Evolutionary conservation across 768 basidiomycete genomes (phyloP), one percentile per base, ranked within the genome.

Genomic region (Nevesoporus exiguus): DNA sequence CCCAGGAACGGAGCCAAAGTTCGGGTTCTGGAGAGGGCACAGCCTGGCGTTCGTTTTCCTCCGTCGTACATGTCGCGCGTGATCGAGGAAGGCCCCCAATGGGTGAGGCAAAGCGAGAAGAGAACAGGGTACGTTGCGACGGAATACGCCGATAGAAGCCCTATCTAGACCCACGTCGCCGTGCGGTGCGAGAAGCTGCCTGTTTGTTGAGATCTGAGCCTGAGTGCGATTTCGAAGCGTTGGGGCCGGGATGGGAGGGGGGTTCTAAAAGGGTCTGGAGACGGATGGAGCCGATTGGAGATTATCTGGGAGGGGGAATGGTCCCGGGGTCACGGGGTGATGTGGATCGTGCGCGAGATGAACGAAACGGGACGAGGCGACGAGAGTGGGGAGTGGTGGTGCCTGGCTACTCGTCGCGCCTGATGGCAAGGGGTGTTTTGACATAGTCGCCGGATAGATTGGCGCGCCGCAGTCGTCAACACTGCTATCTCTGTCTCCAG

Each of bases 91-190:
- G 42, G 15, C 39, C 27, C 27, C 27, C 27, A 29, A 13, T 10
- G 14, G 47, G 47, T 25, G 36, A 49, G 36, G 27, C 47, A n/a
- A 27, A 39, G 2, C 19, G 27, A 49, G 48, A 46, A 46, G 30
- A 21, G 29, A 11, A 21, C 11, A 19, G n/a, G n/a, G n/a, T 7
- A 31, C 30, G 29, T 30, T 5, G 27, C 13, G 11, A 13, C 46
- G 58, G 58, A 15, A 17, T 33, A 21, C 57, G 17, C 57, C 58
- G 57, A 42, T 49, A 30, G 58, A 59, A 57, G 48, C 14, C 22
- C 13, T n/a, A n/a, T 47, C 21, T 22, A 17, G 31, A 8, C 31
- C 21, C 5, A 21, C 7, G 13, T n/a, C 13, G 37, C 48, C 48
- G 48, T 40, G 48, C 37, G 48, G 36, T 40, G 45, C 43, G 13